phyloP scores from a whole-genome alignment of 345 rosid species.

The Atalantia buxifolia region DNA sequence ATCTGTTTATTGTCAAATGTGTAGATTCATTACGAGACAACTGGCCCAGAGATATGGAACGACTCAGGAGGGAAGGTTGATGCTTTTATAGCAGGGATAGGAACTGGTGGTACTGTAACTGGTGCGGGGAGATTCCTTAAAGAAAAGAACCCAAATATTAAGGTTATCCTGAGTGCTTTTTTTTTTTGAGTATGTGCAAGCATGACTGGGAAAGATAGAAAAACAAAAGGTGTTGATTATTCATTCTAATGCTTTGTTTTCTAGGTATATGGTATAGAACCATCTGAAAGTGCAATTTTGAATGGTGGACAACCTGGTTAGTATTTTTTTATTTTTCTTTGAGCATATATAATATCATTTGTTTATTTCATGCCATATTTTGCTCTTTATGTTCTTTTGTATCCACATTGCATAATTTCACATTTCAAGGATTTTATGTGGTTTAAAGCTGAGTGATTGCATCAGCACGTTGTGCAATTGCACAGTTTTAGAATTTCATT shows the following conservation, averaged over 20 bases:
- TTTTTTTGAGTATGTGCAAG: not conserved
- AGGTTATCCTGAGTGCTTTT: constrained; percentile 19
- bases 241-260: not conserved
- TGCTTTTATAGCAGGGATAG: constrained; percentile 47
- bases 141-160: constrained; percentile 38
- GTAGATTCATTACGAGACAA: constrained; percentile 71
- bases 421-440: not conserved
- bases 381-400: not conserved
- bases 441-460: not conserved
- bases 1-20: not conserved
- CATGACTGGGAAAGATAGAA: not conserved
- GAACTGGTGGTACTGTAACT: constrained; percentile 62
- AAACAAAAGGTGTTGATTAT: not conserved
- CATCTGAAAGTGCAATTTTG: constrained; percentile 46
- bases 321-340: not conserved
- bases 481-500: not conserved
- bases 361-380: not conserved
- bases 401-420: not conserved
- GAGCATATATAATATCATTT: not conserved
- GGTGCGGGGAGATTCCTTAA: constrained; percentile 51
- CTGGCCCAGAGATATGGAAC: constrained; percentile 74
- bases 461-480: not conserved
- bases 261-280: constrained; percentile 47
- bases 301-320: constrained; percentile 40
- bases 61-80: constrained; percentile 55